Evolutionary conservation across 106 monocot species (phyloP), one percentile per base, ranked within the genome.

Genomic region (Dioscorea alata): DNA sequence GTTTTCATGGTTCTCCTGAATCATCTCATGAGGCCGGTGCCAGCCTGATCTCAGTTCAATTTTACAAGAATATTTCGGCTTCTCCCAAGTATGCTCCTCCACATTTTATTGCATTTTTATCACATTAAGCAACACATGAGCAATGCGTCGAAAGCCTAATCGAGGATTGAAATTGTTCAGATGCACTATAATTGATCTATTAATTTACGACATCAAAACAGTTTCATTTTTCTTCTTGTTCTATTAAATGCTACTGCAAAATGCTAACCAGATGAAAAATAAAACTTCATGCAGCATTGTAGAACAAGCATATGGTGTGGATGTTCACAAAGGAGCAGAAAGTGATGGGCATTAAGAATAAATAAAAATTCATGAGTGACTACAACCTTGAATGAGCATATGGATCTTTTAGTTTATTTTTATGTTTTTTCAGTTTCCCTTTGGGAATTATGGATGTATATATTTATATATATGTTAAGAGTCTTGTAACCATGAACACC

Each of bases 1-100:
- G 81, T 48, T 89, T 86, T 73, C 89, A 84, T 22, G 89, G 89
- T 68, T 89, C 93, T 23, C 93, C 89, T 19, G 79, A 82, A 21
- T 89, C 89, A 21, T 86, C 93, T 1, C 48, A 73, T 16, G 33
- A 66, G 63, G 63, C 61, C n/a, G 69, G 70, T 8, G 64, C 66
- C 52, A 77, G 75, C 59, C 73, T 88, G 67, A 82, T 93, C 62
- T 89, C 86, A 28, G 80, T 89, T 69, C 81, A 84, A 23, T 77
- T 72, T 65, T 77, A 82, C 74, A 84, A 64, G 48, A 84, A 90
- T 24, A 59, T 33, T 12, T 86, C 81, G 12, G 71, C 86, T 70
- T 72, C 93, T 61, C 81, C 85, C 32, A 82, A 75, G 93, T 93
- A 84, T 69, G 86, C 10, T 21, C 2, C 54, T 59, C 22, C 25